Evolutionary conservation across 495 filamentous ascomycete species (phyloP).

Genomic region (Pyronema omphalodes): DNA sequence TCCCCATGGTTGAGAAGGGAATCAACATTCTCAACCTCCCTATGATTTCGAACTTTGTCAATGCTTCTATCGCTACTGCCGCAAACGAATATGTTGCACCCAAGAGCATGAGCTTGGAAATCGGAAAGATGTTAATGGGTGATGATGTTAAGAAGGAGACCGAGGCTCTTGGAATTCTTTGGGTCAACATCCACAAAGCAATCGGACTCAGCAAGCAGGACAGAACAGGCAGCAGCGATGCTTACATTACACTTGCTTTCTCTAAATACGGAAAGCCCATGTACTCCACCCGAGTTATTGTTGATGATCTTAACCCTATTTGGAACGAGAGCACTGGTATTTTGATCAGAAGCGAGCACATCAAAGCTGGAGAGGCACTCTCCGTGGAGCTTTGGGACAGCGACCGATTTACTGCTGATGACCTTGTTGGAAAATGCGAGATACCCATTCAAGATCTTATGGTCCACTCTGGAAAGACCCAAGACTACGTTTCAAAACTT

Average conservation of each 20-base stretch:
- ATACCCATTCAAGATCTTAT: constrained; percentile 72
- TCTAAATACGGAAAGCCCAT: constrained; percentile 92
- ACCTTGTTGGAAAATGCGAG: constrained; percentile 87
- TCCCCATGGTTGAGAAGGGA: constrained; percentile 72
- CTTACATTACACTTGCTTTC: constrained; percentile 39
- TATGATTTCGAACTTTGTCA: constrained; percentile 88
- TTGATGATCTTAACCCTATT: constrained; percentile 82
- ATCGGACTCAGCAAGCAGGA: constrained; percentile 83
- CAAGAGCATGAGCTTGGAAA: constrained; percentile 85
- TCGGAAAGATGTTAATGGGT: constrained; percentile 74
- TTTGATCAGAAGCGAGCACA: constrained; percentile 65
- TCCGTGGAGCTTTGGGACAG: constrained; percentile 93
- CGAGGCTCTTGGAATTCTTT: constrained; percentile 66
- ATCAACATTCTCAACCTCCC: constrained; percentile 86
- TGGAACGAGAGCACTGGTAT: constrained; percentile 84
- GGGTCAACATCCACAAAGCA: constrained; percentile 79
- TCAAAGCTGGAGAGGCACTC: constrained; percentile 82
- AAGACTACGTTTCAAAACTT: constrained; percentile 72
- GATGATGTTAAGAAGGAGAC: constrained; percentile 83
- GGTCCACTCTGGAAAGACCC: constrained; percentile 81
- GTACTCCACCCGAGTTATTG: constrained; percentile 91
- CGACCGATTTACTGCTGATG: constrained; percentile 65
- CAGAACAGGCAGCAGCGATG: constrained; percentile 66
- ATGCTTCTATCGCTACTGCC: constrained; percentile 80
- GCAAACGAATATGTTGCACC: constrained; percentile 84